Conservation (phyloP, 108 stramenopile genomes). For the Nitzschia inconspicua region DNA sequence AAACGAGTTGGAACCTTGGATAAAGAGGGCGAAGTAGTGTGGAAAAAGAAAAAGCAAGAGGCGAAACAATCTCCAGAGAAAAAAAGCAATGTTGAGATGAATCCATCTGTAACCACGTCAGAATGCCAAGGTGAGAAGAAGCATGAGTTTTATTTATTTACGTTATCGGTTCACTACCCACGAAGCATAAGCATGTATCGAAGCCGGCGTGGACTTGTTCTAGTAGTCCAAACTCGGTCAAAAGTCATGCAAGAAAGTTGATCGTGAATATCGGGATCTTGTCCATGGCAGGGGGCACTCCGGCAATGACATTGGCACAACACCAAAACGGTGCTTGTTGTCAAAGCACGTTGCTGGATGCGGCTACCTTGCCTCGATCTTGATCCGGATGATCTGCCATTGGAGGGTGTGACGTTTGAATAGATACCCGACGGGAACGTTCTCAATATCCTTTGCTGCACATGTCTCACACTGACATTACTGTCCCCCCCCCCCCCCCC, state of each 20-base stretch:
- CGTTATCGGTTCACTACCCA: too few species aligned
- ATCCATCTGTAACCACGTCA: too few species aligned
- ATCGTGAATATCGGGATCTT: neutral
- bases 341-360: too few species aligned
- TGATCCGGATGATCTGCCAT: neutral
- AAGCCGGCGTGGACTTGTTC: constrained; percentile 36
- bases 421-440: constrained; percentile 43
- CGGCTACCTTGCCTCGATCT: neutral
- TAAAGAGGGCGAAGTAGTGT: constrained; percentile 11
- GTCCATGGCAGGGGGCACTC: neutral
- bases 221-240: constrained; percentile 35
- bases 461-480: neutral
- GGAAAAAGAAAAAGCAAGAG: constrained; percentile 12
- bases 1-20: constrained; percentile 42
- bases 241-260: constrained; percentile 45
- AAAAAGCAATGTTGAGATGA: too few species aligned
- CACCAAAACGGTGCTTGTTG: too few species aligned
- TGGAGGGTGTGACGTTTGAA: constrained; percentile 65
- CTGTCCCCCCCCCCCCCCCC: neutral
- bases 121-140: too few species aligned
- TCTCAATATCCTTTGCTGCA: constrained; percentile 58
- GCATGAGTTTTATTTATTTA: too few species aligned
- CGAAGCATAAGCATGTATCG: constrained; percentile 58
- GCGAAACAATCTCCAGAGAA: constrained; percentile 12
- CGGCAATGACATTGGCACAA: neutral